phyloP scores from a whole-genome alignment of 129 eudicot species.

The Mikania micrantha region DNA sequence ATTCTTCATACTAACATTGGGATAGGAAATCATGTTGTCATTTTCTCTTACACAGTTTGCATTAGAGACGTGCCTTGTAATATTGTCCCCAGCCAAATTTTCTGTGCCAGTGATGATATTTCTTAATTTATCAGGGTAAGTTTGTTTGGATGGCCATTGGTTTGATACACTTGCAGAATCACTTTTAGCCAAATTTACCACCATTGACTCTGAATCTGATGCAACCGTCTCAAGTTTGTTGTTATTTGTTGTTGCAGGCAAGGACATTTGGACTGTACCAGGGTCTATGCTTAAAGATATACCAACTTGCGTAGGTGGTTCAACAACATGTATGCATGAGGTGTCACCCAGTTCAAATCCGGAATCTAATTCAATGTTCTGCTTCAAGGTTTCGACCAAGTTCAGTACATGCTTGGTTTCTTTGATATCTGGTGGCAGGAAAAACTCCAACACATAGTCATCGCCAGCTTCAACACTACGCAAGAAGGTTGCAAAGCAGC shows the following conservation, averaged over 20 bases:
- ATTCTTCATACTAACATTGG: neutral
- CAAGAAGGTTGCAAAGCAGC: too few species aligned
- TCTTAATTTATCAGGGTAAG: neutral
- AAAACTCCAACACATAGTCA: too few species aligned
- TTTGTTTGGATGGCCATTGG: neutral
- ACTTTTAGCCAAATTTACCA: neutral
- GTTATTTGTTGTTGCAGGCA: neutral
- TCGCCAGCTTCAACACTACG: too few species aligned
- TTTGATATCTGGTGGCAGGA: too few species aligned
- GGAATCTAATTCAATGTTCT: neutral
- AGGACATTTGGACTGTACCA: neutral
- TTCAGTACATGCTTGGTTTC: too few species aligned
- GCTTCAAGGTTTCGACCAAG: slow-evolving; percentile 3
- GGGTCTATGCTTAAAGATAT: neutral
- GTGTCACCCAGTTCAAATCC: slow-evolving; percentile 13
- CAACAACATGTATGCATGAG: neutral
- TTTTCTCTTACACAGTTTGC: neutral
- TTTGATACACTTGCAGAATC: neutral
- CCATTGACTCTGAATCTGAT: neutral
- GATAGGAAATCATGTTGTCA: neutral
- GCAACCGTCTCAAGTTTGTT: neutral
- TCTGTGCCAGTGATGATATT: too few species aligned
- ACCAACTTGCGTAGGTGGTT: neutral
- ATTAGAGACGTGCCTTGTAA: neutral
- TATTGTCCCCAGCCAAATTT: neutral